A percentile compares a stretch with the other conserved stretches of the same genome.
These are phyloP conservation scores for Pseudogymnoascus sp. DNA, from an alignment of 2,329 filamentous ascomycete genomes.

Conservation along the genomic window DNA sequence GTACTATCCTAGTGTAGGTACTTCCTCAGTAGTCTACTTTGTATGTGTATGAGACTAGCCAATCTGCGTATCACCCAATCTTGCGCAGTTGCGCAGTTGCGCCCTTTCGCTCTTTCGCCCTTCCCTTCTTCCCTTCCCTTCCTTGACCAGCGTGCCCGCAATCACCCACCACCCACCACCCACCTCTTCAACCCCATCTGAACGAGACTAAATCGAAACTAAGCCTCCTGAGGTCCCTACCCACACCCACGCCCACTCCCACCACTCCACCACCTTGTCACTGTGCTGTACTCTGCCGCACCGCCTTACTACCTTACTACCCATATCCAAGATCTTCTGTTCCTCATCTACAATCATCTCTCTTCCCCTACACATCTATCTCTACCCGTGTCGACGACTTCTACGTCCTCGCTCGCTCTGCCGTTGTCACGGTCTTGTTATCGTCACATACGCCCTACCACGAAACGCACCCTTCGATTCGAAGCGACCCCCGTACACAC, in stretches of 20 bases:
- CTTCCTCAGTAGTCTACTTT: background rate
- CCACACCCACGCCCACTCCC: background rate
- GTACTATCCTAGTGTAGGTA: background rate
- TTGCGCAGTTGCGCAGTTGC: background rate
- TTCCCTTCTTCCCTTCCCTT: background rate
- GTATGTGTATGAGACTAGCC: slow-evolving; percentile 3
- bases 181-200: background rate
- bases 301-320: slow-evolving; percentile 10
- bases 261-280: background rate
- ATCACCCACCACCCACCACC: slow-evolving; percentile 6
- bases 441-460: background rate
- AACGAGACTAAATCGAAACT: slow-evolving; percentile 10
- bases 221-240: slow-evolving; percentile 8
- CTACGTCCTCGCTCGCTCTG: background rate
- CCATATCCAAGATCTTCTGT: slow-evolving; percentile 7
- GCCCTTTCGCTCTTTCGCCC: background rate
- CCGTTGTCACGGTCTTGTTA: background rate
- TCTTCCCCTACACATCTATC: background rate
- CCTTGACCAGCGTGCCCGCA: slow-evolving; percentile 3
- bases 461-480: background rate
- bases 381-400: background rate
- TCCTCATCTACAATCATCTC: slow-evolving; percentile 2
- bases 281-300: slow-evolving; percentile 10
- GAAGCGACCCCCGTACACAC: background rate
- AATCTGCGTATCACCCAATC: slow-evolving; percentile 11